Base-by-base conservation (phyloP, 345 rosid species). In the Sonneratia caseolaris region DNA sequence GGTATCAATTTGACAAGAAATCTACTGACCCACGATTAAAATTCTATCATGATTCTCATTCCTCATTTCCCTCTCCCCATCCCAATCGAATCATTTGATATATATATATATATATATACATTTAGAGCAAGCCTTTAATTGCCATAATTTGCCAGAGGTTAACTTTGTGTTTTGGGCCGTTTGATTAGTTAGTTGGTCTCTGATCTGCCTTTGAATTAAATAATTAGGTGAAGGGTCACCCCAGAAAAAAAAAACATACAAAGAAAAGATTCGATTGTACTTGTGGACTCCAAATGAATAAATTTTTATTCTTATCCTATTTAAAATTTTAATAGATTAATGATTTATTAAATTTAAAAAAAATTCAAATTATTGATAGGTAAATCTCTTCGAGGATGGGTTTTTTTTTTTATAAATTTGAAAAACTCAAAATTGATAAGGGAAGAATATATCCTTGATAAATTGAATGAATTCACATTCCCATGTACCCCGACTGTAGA, bases 221-320 rank as follows among this genome's bases (percentile, higher is more conserved):
- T 49, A 49, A 64, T 64, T 64, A 24, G 67, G 67, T 64, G 14
- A 64, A 64, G 66, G 37, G 66, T 68, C 49, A 14, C 3, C 32
- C 32, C 32, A 27, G 32, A 27, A 27, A 27, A 27, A 19, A 19
- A 68, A 48, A 68, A 56, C 22, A 18, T 68, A 55, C 19, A 27
- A 27, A 27, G 32, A 27, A 27, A 27, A 27, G 32, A 27, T 21
- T 18, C 22, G 53, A 16, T 18, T 36, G 19, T 49, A 12, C 18
- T 1, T 68, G 11, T 43, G 71, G 35, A 14, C 38, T 4, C 36
- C 65, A 11, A 48, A 45, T 21, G 2, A 47, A 43, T 43, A 37
- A 18, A 53, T 53, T 53, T 27, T 27, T 1, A 27, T 27, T 27
- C 32, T 27, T 1, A 27, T 27, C 32, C 32, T 27, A 27, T 27